phyloP scores from a whole-genome alignment of 306 rosid species.

The Cicer bijugum region DNA sequence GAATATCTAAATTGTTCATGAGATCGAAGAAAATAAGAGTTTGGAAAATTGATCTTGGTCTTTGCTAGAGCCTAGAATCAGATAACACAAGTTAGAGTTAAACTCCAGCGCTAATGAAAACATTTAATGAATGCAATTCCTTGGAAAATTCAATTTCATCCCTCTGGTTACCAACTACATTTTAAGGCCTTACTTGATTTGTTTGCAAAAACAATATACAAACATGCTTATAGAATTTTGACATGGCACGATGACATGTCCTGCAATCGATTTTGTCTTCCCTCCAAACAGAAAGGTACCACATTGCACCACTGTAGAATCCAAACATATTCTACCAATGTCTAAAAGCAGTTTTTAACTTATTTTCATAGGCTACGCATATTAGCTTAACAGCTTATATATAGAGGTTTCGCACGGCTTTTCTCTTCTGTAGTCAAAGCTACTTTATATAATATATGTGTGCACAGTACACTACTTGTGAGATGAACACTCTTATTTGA shows the following conservation, averaged over 20 bases:
- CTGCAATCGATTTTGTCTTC: background rate
- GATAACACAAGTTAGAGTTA: background rate
- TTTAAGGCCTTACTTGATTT: background rate
- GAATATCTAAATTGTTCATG: background rate
- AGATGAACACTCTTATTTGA: background rate
- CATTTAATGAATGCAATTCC: background rate
- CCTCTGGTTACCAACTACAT: conserved; percentile 8
- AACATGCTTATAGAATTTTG: background rate
- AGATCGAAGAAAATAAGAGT: background rate
- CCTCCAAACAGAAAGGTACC: conserved; percentile 5
- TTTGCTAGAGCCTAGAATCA: background rate
- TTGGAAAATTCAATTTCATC: background rate
- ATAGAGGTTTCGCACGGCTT: background rate
- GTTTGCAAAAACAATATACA: background rate
- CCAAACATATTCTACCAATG: background rate
- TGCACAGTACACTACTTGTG: background rate
- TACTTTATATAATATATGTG: background rate
- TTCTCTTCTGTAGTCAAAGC: background rate
- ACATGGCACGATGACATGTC: background rate
- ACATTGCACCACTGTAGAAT: background rate
- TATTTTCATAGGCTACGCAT: too few relatives aligned
- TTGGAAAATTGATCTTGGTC: conserved; percentile 7
- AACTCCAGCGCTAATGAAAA: background rate
- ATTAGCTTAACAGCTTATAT: background rate
- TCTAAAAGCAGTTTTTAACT: background rate